Evolutionary conservation across 2,329 filamentous ascomycete genomes (phyloP).

Genomic region (Neoarthrinium moseri): DNA sequence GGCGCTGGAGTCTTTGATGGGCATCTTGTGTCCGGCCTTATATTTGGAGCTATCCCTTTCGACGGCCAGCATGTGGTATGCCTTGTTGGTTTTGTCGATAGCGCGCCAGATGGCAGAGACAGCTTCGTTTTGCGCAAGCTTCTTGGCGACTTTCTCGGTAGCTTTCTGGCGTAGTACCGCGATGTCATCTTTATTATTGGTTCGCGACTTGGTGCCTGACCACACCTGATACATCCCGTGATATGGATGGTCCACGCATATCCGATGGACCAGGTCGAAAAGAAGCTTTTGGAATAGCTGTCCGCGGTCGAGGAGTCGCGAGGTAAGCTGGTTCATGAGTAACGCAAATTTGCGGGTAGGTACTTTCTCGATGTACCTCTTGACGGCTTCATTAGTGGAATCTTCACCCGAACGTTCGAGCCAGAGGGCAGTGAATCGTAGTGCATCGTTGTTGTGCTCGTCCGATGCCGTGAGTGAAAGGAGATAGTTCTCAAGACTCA

Average conservation of each 20-base stretch:
- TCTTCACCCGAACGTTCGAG: constrained; percentile 79
- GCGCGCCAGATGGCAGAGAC: constrained; percentile 63
- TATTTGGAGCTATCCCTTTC: constrained; percentile 63
- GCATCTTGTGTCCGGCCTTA: constrained; percentile 65
- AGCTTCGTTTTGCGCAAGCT: constrained; percentile 52
- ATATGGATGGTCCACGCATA: constrained; percentile 91
- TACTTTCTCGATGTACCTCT: constrained; percentile 67
- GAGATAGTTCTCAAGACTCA: constrained; percentile 91
- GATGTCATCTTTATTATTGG: constrained; percentile 69
- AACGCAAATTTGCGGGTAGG: constrained; percentile 89
- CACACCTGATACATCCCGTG: constrained; percentile 98
- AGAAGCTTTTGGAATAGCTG: constrained; percentile 76
- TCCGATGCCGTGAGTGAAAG: constrained; percentile 82
- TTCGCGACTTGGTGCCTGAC: constrained; percentile 70
- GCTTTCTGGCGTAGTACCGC: constrained; percentile 73
- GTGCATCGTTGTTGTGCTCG: constrained; percentile 81
- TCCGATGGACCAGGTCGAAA: constrained; percentile 71
- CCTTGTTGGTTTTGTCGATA: constrained; percentile 71
- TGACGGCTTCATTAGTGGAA: constrained; percentile 75
- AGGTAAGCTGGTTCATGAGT: constrained; percentile 94
- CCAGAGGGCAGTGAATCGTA: constrained; percentile 94
- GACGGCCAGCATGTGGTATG: constrained; percentile 63
- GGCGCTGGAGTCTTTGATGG: constrained; percentile 57
- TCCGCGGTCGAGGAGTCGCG: constrained; percentile 73
- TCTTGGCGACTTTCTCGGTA: constrained; percentile 65